phyloP scores from a whole-genome alignment of 805 yeast species.

The Starmerella roubikii region DNA sequence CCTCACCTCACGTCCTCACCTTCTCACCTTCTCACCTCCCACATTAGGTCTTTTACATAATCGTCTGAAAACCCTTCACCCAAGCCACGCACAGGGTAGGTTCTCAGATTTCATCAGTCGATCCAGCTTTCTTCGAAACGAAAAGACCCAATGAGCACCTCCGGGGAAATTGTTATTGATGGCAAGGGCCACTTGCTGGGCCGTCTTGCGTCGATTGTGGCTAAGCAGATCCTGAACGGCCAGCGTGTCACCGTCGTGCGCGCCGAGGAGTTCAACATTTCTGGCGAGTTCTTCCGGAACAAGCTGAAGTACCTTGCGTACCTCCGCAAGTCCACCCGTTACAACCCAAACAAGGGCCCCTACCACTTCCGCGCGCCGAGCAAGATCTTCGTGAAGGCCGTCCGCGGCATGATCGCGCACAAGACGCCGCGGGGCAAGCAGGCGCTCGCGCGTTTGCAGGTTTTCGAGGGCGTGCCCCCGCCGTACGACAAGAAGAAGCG shows the following conservation, averaged over 20 bases:
- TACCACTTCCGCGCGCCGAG: slow-evolving; percentile 99
- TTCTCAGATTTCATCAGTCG: too few species aligned
- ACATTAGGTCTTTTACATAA: too few species aligned
- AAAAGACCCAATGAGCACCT: slow-evolving; percentile 77
- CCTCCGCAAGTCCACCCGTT: slow-evolving; percentile 98
- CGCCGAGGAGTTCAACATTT: slow-evolving; percentile 92
- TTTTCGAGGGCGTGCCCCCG: slow-evolving; percentile 98
- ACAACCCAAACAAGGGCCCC: slow-evolving; percentile 98
- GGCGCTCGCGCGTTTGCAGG: slow-evolving; percentile 98
- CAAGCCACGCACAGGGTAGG: too few species aligned
- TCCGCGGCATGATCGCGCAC: slow-evolving; percentile 99
- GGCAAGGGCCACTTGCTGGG: slow-evolving; percentile 99
- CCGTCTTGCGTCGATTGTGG: slow-evolving; percentile 97
- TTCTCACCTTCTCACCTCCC: too few species aligned
- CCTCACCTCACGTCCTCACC: too few species aligned
- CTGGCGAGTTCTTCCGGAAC: slow-evolving; percentile 99
- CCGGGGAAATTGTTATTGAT: slow-evolving; percentile 68
- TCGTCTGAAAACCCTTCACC: too few species aligned
- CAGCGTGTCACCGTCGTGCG: slow-evolving; percentile 96
- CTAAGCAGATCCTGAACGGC: slow-evolving; percentile 97
- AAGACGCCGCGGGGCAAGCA: slow-evolving; percentile 99
- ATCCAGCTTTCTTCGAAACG: too few species aligned
- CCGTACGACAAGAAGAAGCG: slow-evolving; percentile 99
- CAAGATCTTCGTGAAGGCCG: slow-evolving; percentile 98
- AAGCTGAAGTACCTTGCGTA: slow-evolving; percentile 99